A percentile compares a stretch with the other conserved stretches of the same genome.
These are phyloP conservation scores for Penicillium robsamsonii DNA, from an alignment of 495 filamentous ascomycete species.

Conservation along the genomic window DNA sequence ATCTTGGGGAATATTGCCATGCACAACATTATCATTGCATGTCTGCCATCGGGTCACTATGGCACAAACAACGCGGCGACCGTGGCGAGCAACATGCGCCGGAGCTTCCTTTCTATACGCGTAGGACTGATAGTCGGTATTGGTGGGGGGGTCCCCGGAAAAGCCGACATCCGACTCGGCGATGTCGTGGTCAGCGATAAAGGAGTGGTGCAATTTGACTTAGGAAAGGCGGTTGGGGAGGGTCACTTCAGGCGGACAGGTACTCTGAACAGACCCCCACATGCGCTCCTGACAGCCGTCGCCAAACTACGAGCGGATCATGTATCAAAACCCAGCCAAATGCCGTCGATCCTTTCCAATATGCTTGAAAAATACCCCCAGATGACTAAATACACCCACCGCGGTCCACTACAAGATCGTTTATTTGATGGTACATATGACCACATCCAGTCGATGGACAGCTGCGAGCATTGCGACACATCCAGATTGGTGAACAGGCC, in stretches of 20 bases:
- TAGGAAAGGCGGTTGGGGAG: slow-evolving; percentile 14
- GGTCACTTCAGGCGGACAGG: slow-evolving; percentile 26
- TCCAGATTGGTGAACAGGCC: slow-evolving; percentile 3
- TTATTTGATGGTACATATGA: too few species aligned
- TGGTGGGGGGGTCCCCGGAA: slow-evolving; percentile 37
- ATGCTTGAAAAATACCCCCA: not conserved
- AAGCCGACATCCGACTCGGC: slow-evolving; percentile 16
- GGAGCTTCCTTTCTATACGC: slow-evolving; percentile 34
- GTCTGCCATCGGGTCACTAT: slow-evolving; percentile 29
- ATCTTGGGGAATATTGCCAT: slow-evolving; percentile 27
- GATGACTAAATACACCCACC: too few species aligned
- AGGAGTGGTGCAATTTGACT: slow-evolving; percentile 29
- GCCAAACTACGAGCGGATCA: not conserved
- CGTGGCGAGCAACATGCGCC: slow-evolving; percentile 29
- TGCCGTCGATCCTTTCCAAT: not conserved
- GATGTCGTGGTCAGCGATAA: slow-evolving; percentile 25
- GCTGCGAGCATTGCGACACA: slow-evolving; percentile 18
- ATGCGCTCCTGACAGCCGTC: slow-evolving; percentile 3
- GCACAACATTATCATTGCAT: slow-evolving; percentile 38
- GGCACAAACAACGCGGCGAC: slow-evolving; percentile 31
- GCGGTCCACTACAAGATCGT: too few species aligned
- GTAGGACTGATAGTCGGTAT: slow-evolving; percentile 45
- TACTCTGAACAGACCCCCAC: slow-evolving; percentile 11
- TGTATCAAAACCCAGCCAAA: slow-evolving; percentile 1
- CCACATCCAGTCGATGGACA: not conserved